Evolutionary conservation across 371 early-diverging fungal genomes (phyloP).

Genomic region (Mortierella sp.): DNA sequence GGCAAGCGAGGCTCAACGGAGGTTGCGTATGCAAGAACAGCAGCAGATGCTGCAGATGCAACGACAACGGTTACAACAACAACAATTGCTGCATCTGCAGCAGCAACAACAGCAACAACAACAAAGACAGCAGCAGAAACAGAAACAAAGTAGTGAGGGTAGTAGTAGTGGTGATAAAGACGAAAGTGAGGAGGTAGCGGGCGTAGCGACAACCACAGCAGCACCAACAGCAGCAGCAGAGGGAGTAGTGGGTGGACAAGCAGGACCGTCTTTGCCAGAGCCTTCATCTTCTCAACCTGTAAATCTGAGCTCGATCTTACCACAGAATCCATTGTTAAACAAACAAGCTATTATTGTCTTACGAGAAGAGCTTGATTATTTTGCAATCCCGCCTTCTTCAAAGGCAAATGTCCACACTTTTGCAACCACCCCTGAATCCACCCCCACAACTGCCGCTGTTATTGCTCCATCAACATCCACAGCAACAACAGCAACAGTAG

Average conservation of each 20-base stretch:
- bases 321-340: conserved; percentile 70
- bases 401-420: not conserved
- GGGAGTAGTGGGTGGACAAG: not conserved
- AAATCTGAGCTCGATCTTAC: conserved; percentile 12
- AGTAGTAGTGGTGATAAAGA: not conserved
- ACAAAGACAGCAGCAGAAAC: conserved; percentile 11
- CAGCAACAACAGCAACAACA: conserved; percentile 27
- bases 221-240: conserved; percentile 5
- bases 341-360: conserved; percentile 79
- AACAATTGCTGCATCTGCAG: conserved; percentile 19
- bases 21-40: conserved; percentile 29
- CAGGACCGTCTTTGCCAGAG: conserved; percentile 5
- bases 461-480: conserved; percentile 16
- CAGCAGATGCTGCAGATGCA: conserved; percentile 19
- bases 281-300: conserved; percentile 12
- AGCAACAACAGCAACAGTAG: not conserved
- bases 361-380: conserved; percentile 75
- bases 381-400: conserved; percentile 64
- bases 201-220: not conserved
- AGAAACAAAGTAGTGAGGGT: not conserved
- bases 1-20: conserved; percentile 33
- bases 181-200: not conserved
- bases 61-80: conserved; percentile 23
- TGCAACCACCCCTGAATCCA: not conserved
- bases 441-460: conserved; percentile 2